Evolutionary conservation across 495 filamentous ascomycete genomes (phyloP).

Genomic region (Penicillium angulare): DNA sequence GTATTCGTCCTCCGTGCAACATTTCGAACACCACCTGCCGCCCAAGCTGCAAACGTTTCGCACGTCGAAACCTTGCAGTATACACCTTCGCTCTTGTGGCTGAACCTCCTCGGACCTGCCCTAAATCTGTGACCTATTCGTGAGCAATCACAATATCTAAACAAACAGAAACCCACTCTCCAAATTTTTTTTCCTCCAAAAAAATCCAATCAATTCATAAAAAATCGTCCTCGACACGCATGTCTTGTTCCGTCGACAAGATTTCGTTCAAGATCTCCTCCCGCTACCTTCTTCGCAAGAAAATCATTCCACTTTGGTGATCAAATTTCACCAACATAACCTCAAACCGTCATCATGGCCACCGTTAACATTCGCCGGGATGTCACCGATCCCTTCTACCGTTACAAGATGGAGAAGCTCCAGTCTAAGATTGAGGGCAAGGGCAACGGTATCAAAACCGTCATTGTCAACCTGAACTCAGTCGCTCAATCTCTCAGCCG

Average conservation of each 20-base stretch:
- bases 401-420: conserved; percentile 99
- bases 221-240: conserved; percentile 37
- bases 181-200: conserved; percentile 43
- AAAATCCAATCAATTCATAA: conserved; percentile 38
- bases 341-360: conserved; percentile 66
- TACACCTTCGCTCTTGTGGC: conserved; percentile 80
- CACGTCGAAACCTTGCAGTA: conserved; percentile 84
- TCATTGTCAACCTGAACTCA: conserved; percentile 95
- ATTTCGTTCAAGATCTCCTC: conserved; percentile 41
- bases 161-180: conserved; percentile 33
- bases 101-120: conserved; percentile 49
- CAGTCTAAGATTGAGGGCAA: conserved; percentile 99
- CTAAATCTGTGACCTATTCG: conserved; percentile 24
- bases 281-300: conserved; percentile 32
- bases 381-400: conserved; percentile 98
- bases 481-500: conserved; percentile 90
- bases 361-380: conserved; percentile 98
- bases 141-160: conserved; percentile 14
- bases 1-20: conserved; percentile 77
- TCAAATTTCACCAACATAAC: conserved; percentile 3
- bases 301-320: conserved; percentile 22
- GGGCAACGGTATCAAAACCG: conserved; percentile 94
- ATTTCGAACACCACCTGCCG: conserved; percentile 79
- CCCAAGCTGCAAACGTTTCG: conserved; percentile 93
- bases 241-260: conserved; percentile 52